Evolutionary conservation across 2,329 filamentous ascomycete species (phyloP).

Genomic region (Penicillium brevicompactum): DNA sequence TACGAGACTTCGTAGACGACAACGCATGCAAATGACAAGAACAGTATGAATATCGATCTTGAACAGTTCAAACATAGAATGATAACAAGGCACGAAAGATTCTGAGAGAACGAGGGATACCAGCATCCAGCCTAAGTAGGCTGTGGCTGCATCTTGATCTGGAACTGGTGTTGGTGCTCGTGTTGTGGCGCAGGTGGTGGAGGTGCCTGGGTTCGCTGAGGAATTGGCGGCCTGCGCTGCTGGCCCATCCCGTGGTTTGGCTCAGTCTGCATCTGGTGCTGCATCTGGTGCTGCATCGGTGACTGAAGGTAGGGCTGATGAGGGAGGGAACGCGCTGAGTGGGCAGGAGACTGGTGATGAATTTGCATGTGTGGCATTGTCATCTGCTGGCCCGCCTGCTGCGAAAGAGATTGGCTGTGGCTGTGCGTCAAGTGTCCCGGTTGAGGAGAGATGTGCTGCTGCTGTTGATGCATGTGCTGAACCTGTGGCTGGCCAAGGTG

Average conservation of each 20-base stretch:
- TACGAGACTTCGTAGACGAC: conserved; percentile 5
- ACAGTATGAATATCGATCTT: conserved; percentile 1
- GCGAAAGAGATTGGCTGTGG: not conserved
- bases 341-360: conserved; percentile 23
- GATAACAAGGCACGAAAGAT: not conserved
- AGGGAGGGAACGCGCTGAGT: conserved; percentile 17
- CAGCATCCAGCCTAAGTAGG: conserved; percentile 13
- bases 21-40: not conserved
- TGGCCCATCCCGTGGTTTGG: conserved; percentile 14
- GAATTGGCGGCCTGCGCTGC: conserved; percentile 11
- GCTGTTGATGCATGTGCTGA: conserved; percentile 12
- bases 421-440: conserved; percentile 3
- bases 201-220: conserved; percentile 19
- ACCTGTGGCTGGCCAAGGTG: conserved; percentile 15
- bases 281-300: conserved; percentile 23
- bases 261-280: conserved; percentile 17
- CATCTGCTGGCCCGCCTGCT: conserved; percentile 16
- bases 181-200: conserved; percentile 27
- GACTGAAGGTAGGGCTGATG: conserved; percentile 25
- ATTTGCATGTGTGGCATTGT: conserved; percentile 27
- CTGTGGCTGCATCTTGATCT: conserved; percentile 26
- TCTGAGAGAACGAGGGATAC: not conserved
- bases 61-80: not conserved
- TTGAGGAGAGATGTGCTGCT: conserved; percentile 15
- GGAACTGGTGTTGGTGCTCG: conserved; percentile 29